Percentiles rank a stretch among this genome's conserved stretches.
Conservation (phyloP, 257 asterid species). For the Ballota nigra region DNA sequence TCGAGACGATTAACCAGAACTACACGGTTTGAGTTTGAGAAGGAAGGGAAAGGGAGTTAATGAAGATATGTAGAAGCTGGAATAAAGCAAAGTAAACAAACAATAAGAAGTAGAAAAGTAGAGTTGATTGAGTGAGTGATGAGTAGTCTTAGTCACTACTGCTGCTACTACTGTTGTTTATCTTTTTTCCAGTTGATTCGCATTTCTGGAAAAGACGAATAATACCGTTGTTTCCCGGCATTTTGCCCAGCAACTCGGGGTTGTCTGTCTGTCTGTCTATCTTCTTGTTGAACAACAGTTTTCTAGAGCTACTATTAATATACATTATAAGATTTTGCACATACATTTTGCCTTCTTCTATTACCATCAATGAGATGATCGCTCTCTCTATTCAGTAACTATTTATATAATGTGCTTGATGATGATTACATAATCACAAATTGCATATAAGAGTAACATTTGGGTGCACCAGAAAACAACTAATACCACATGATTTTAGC, state of each 20-base stretch:
- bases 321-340: background rate
- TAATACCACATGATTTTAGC: no score
- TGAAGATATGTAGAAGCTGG: slow-evolving; percentile 4
- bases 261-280: background rate
- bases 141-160: slow-evolving; percentile 10
- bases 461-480: no score
- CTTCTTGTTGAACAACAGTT: slow-evolving; percentile 6
- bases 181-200: slow-evolving; percentile 19
- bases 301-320: slow-evolving; percentile 13
- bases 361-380: background rate
- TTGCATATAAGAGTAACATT: slow-evolving; percentile 15
- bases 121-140: slow-evolving; percentile 13
- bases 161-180: background rate
- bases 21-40: slow-evolving; percentile 38
- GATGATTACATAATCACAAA: background rate
- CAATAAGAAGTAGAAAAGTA: slow-evolving; percentile 20
- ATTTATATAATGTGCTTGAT: background rate
- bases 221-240: background rate
- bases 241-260: background rate
- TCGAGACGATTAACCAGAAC: slow-evolving; percentile 44
- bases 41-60: background rate
- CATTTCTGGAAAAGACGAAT: slow-evolving; percentile 3
- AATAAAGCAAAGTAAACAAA: slow-evolving; percentile 17
- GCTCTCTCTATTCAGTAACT: background rate
- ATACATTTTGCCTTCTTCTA: background rate